Percentiles rank a stretch among this genome's conserved stretches.
phyloP scores from a whole-genome alignment of 2,329 filamentous ascomycete genomes.

The Pseudocercospora cruenta region DNA sequence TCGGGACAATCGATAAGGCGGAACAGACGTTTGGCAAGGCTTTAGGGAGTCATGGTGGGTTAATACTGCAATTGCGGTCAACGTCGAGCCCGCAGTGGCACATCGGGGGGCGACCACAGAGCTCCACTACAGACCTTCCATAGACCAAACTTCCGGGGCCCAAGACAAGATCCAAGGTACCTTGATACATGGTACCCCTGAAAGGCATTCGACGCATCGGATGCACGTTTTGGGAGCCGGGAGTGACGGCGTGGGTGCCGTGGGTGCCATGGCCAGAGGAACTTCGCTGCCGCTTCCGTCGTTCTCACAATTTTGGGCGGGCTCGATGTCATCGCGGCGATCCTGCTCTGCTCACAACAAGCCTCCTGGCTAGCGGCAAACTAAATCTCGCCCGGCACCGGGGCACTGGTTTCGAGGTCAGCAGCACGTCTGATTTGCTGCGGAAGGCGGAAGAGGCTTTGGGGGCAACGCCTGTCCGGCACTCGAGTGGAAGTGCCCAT shows the following conservation, averaged over 20 bases:
- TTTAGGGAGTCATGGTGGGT: background rate
- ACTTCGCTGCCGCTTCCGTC: conserved; percentile 11
- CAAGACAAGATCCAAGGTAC: conserved; percentile 17
- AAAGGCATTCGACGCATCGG: conserved; percentile 11
- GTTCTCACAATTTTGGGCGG: background rate
- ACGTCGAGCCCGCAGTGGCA: conserved; percentile 8
- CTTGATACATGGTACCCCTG: conserved; percentile 12
- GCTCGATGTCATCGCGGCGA: conserved; percentile 17
- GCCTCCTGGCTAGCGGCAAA: conserved; percentile 18
- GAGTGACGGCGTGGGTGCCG: conserved; percentile 24
- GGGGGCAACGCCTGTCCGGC: conserved; percentile 16
- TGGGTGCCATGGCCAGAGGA: conserved; percentile 23
- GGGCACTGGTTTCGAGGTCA: conserved; percentile 19
- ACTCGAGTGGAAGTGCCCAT: conserved; percentile 7
- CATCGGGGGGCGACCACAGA: background rate
- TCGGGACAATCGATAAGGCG: conserved; percentile 18
- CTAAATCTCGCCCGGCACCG: conserved; percentile 24
- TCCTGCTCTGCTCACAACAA: conserved; percentile 14
- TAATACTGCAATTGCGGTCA: conserved; percentile 19
- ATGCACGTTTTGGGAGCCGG: conserved; percentile 26
- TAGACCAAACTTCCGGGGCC: conserved; percentile 22
- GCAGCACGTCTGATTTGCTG: conserved; percentile 18
- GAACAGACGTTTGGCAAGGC: background rate
- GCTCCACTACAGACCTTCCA: conserved; percentile 8
- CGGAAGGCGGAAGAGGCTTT: conserved; percentile 19